Percentiles rank a stretch among this genome's conserved stretches.
Evolutionary conservation across 2,329 filamentous ascomycete species (phyloP).

Genomic region (Microsporum ferrugineum): DNA sequence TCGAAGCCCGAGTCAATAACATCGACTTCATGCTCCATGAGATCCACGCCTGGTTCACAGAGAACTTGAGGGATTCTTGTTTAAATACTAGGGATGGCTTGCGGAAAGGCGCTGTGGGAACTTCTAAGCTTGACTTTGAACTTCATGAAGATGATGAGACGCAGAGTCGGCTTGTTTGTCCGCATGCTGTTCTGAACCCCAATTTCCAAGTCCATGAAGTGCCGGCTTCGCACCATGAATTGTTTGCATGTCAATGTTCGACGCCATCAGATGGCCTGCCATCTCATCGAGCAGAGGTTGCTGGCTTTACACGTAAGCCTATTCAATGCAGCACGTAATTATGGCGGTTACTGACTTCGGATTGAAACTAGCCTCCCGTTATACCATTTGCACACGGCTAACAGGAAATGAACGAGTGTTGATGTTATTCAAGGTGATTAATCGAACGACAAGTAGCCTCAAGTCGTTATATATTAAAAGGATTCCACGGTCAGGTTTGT

Average conservation of each 20-base stretch:
- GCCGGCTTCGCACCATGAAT: background rate
- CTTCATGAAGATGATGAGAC: background rate
- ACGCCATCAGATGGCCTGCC: background rate
- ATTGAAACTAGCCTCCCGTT: background rate
- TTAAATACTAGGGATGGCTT: background rate
- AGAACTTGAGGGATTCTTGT: background rate
- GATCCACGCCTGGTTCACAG: slow-evolving; percentile 1
- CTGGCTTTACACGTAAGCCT: background rate
- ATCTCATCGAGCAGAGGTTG: background rate
- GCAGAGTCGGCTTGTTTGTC: background rate
- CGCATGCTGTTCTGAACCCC: background rate
- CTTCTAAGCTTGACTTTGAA: background rate
- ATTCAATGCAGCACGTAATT: background rate
- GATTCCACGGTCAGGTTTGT: background rate
- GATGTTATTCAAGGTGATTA: background rate
- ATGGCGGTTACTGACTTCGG: background rate
- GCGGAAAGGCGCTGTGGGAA: too few species aligned
- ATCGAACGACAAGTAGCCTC: background rate
- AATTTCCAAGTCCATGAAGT: background rate
- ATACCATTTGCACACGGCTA: background rate
- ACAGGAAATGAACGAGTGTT: background rate
- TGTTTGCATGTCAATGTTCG: background rate
- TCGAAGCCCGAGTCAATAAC: background rate
- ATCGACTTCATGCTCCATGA: slow-evolving; percentile 4
- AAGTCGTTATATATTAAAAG: background rate